Evolutionary conservation across 2,329 filamentous ascomycete species (phyloP).

Genomic region (Rosellinia necatrix): DNA sequence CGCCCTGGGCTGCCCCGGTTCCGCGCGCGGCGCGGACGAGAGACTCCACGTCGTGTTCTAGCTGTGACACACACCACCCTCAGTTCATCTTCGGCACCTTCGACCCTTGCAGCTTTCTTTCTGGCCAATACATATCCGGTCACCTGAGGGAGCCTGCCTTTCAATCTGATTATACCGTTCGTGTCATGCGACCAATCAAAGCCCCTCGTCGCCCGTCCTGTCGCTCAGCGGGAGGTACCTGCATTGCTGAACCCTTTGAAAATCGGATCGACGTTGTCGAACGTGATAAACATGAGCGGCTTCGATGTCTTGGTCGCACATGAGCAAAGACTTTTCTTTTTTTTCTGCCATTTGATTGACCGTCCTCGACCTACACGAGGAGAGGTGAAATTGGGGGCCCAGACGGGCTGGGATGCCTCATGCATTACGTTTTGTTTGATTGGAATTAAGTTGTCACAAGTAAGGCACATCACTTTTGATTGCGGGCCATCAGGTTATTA

Average conservation of each 20-base stretch:
- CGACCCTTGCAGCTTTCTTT: not conserved
- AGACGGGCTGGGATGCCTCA: not conserved
- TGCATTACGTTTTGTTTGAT: not conserved
- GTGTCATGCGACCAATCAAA: slow-evolving; percentile 20
- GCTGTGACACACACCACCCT: slow-evolving; percentile 13
- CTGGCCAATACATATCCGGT: not conserved
- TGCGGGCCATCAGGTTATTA: slow-evolving; percentile 1
- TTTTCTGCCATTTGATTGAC: not conserved
- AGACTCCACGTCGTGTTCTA: slow-evolving; percentile 2
- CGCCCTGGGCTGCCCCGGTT: no score
- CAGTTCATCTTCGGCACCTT: slow-evolving; percentile 8
- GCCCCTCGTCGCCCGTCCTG: not conserved
- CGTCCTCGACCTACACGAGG: no score
- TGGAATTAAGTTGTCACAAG: not conserved
- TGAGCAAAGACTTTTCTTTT: slow-evolving; percentile 2
- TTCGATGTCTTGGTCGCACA: slow-evolving; percentile 6
- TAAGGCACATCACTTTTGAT: not conserved
- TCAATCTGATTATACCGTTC: slow-evolving; percentile 5
- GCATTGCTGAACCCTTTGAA: not conserved
- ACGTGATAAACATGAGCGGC: not conserved
- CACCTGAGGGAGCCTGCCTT: slow-evolving; percentile 25
- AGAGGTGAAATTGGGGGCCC: no score
- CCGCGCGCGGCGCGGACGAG: no score
- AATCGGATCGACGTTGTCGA: not conserved
- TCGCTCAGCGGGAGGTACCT: not conserved